phyloP scores from a whole-genome alignment of 345 rosid genomes.

The Corchorus capsularis region DNA sequence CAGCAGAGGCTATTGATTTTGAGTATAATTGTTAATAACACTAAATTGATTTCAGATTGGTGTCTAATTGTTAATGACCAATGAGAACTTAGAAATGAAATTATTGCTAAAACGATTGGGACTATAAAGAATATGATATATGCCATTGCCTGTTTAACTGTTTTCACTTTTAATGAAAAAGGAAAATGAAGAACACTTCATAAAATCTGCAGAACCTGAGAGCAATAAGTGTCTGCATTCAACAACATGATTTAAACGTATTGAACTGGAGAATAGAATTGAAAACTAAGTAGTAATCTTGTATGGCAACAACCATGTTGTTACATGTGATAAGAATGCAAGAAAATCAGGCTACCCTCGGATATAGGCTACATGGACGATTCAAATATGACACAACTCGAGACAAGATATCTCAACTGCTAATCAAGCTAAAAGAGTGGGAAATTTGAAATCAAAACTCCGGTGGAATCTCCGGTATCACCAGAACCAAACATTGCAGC shows the following conservation, averaged over 20 bases:
- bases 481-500: conserved; percentile 83
- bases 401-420: conserved; percentile 15
- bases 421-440: conserved; percentile 22
- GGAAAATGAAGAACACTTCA: not conserved
- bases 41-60: no score
- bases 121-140: no score
- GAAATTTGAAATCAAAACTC: conserved; percentile 4
- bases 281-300: not conserved
- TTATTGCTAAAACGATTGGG: no score
- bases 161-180: no score
- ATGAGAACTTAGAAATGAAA: no score
- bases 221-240: not conserved
- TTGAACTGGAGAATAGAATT: no score
- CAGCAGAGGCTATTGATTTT: no score
- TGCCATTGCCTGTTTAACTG: no score
- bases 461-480: conserved; percentile 33
- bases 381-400: conserved; percentile 25
- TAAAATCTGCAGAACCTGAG: not conserved
- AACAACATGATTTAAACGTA: not conserved
- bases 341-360: not conserved
- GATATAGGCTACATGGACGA: not conserved
- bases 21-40: no score
- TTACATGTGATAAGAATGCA: conserved; percentile 15
- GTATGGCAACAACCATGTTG: not conserved
- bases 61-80: no score